phyloP scores from a whole-genome alignment of 352 stramenopile species.

The Aphanomyces stellatus region DNA sequence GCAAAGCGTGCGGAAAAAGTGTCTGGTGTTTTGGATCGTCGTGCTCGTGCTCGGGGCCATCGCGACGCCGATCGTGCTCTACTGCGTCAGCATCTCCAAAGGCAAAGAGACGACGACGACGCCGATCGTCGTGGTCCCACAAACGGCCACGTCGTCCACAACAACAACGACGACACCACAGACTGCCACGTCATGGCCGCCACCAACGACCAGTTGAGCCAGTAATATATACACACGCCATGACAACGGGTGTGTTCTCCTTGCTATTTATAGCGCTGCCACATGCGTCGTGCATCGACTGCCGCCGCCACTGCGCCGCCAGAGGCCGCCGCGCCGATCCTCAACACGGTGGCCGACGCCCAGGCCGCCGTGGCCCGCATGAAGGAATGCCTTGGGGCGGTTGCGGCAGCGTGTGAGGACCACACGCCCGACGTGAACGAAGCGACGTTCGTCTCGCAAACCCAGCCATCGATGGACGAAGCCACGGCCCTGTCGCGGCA shows the following conservation, averaged over 20 bases:
- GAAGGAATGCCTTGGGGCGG: not conserved
- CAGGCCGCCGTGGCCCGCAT: not conserved
- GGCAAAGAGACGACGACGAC: not conserved
- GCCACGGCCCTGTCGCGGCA: slow-evolving; percentile 51
- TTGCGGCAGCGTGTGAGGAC: not conserved
- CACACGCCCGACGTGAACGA: not conserved
- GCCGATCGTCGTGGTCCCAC: no score
- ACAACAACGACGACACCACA: no score
- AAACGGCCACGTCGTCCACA: not conserved
- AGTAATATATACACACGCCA: no score
- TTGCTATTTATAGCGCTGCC: not conserved
- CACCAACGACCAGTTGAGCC: no score
- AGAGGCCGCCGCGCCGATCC: not conserved
- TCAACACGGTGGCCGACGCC: slow-evolving; percentile 7
- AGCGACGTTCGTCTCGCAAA: not conserved
- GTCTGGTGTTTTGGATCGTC: slow-evolving; percentile 35
- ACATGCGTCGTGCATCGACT: not conserved
- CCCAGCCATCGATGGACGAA: slow-evolving; percentile 29
- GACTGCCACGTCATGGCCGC: no score
- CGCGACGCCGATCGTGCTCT: slow-evolving; percentile 41
- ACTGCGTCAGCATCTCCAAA: not conserved
- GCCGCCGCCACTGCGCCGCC: not conserved
- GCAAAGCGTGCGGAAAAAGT: slow-evolving; percentile 54
- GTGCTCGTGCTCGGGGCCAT: slow-evolving; percentile 37
- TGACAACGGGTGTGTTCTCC: no score